These are phyloP conservation scores for Quercus robur DNA, from an alignment of 306 rosid genomes.

Conservation along the genomic window DNA sequence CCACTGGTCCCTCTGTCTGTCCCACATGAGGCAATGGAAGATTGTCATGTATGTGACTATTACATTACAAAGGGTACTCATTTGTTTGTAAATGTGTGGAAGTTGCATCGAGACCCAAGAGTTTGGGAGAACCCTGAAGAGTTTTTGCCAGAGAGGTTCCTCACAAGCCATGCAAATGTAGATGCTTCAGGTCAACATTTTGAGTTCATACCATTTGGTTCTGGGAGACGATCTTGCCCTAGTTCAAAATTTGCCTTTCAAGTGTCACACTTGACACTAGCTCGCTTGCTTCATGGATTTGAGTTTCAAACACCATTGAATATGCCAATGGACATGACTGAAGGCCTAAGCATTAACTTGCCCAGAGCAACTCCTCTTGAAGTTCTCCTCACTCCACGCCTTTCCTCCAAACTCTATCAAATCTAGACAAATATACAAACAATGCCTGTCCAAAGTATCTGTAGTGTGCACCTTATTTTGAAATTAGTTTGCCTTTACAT, in stretches of 20 bases:
- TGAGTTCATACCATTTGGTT: not conserved
- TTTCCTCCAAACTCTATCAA: not conserved
- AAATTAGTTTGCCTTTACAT: too few species aligned
- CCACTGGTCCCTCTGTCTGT: slow-evolving; percentile 46
- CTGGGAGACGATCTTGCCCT: not conserved
- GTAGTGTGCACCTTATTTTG: too few species aligned
- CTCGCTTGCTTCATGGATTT: slow-evolving; percentile 8
- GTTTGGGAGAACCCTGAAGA: not conserved
- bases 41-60: not conserved
- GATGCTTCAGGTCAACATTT: slow-evolving; percentile 10
- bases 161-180: not conserved
- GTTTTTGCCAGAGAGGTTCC: slow-evolving; percentile 17
- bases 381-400: not conserved
- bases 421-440: too few species aligned
- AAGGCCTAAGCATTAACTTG: not conserved
- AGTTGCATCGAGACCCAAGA: not conserved
- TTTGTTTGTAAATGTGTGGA: too few species aligned
- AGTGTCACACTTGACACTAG: not conserved
- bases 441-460: too few species aligned
- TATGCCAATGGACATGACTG: not conserved
- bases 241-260: not conserved
- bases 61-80: too few species aligned
- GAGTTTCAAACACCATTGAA: not conserved
- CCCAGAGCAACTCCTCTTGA: not conserved
- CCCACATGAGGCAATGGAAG: slow-evolving; percentile 41